Base-by-base conservation (phyloP, 2,329 filamentous ascomycete species). In the Geosmithia morbida region DNA sequence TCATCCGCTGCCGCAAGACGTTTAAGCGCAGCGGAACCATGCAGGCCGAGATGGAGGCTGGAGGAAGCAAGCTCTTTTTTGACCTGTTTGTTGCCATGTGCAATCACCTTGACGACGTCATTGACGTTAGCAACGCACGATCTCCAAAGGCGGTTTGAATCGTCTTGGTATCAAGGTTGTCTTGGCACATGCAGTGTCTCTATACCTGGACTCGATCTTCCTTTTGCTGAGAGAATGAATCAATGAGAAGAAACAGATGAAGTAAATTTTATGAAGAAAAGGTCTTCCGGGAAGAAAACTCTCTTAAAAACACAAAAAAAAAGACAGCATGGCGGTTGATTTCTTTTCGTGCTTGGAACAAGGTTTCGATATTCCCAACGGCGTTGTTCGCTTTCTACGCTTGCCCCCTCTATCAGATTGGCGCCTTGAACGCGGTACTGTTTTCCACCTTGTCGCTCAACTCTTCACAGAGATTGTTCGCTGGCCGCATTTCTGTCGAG, bases 11-110 rank as follows among this genome's bases (percentile, higher is more conserved):
- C 76, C 87, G 90, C 67, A 88, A 88, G 74, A 95, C 87, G 61
- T 96, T 97, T 69, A 96, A 95, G 83, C 82, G 85, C 69, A 95
- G 88, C 72, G 89, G 89, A 69, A 96, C 89, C 67, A 94, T 96
- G 88, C 89, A 96, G 77, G 83, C 85, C 72, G 89, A 96, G 74
- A 96, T 97, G 89, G 87, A 95, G 74, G 81, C 81, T 67, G 88
- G 89, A 65, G 88, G 71, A 60, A 76, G 79, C 69, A 89, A 89
- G 75, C 76, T 96, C 70, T 96, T 92, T 77, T 97, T 97, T 71
- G 89, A 96, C 75, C 74, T 97, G 67, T 97, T 96, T 67, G 89
- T 96, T 63, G 89, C 89, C 60, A 86, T 96, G 83, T 94, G 87
- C 75, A 96, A 95, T 71, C 89, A 95, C 72, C 84, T 96, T 61